Evolutionary conservation across 495 filamentous ascomycete species (phyloP), one percentile per base, ranked within the genome.

Genomic region (Talaromyces nanjingensis): DNA sequence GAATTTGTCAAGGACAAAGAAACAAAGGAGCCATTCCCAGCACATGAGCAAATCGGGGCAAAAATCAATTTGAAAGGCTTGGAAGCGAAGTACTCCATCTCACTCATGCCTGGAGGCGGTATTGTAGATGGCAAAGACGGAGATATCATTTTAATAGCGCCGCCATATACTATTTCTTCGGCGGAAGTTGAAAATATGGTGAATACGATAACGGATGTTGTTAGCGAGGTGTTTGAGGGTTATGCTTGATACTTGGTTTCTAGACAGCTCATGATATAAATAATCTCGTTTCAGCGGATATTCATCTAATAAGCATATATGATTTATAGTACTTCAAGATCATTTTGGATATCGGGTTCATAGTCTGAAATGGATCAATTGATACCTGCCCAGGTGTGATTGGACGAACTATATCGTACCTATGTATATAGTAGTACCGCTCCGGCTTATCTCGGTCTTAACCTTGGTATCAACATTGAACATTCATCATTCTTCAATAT

Each of bases 101-200:
- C 80, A 0, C 64, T 93, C 8, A 91, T 93, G 66, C 88, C 88
- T 6, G 89, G 88, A 1, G 76, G 75, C 18, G 91, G 89, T 2
- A 85, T 85, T 1, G 82, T 76, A 2, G 87, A 91, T 70, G 89
- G 89, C 0, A 68, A 78, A 42, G 74, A 71, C 33, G 91, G 90
- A 0, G 91, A 96, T 70, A 85, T 91, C 71, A 75, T 93, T 24
- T 78, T 91, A 56, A 67, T 96, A 64, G 83, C 87, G 3, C 91
- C 91, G 0, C 78, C 91, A 1, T 94, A 88, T 71, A 92, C 54
- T 29, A 22, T 56, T 31, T 9, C 45, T 49, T 18, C 45, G 2
- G 45, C 45, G 2, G 45, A 49, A 2, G 45, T 49, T 49, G 18
- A 49, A 22, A 7, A 49, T 49, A 49, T 49, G 18, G 45, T 49